These are phyloP conservation scores for Mycosphaerella arachidis DNA, from an alignment of 2,329 filamentous ascomycete genomes.

Conservation along the genomic window DNA sequence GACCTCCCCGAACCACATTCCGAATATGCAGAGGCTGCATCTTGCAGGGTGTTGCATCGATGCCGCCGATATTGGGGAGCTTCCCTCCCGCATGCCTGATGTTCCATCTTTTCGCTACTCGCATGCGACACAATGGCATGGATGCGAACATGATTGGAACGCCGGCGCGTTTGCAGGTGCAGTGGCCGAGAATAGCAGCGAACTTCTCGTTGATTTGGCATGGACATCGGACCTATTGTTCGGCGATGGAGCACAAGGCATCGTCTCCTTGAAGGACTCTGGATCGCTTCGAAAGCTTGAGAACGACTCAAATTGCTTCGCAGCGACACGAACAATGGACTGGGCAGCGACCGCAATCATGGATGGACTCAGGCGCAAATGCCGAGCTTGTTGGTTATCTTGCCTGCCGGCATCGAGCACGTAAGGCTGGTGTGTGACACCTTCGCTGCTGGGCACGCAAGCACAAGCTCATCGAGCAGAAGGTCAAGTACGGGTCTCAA, in stretches of 20 bases:
- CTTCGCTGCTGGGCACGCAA: neutral
- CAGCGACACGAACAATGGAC: neutral
- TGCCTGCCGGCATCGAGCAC: neutral
- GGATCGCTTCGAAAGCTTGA: constrained; percentile 3
- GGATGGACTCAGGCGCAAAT: neutral
- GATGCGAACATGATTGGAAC: constrained; percentile 7
- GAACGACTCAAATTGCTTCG: neutral
- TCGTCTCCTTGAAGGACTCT: constrained; percentile 6
- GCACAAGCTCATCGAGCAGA: neutral
- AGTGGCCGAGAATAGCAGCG: constrained; percentile 3
- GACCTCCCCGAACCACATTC: neutral
- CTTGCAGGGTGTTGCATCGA: constrained; percentile 10
- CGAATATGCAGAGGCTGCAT: constrained; percentile 3
- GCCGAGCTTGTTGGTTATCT: neutral
- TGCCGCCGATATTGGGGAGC: constrained; percentile 1
- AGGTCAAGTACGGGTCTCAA: neutral
- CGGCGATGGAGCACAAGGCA: constrained; percentile 3
- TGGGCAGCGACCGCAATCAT: neutral
- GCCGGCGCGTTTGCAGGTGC: constrained; percentile 5
- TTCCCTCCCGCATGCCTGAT: constrained; percentile 5
- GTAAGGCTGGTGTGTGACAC: neutral
- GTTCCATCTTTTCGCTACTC: constrained; percentile 7
- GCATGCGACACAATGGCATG: constrained; percentile 12
- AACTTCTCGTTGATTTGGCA: neutral
- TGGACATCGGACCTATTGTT: constrained; percentile 1